These are phyloP conservation scores for Vishniacozyma victoriae DNA, from an alignment of 768 basidiomycete genomes.

Conservation along the genomic window DNA sequence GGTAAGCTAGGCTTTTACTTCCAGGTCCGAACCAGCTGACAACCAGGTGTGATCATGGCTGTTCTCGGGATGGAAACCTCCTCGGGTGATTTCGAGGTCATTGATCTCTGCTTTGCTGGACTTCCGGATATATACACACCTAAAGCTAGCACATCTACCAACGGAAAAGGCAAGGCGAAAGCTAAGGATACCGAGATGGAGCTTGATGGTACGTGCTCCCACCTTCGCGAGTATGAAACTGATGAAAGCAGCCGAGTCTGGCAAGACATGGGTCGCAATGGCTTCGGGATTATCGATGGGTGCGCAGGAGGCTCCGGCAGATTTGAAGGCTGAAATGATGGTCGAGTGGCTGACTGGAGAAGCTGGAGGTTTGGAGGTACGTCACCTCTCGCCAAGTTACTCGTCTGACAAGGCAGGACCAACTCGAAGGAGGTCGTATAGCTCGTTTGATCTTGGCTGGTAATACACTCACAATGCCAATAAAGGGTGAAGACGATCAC, in stretches of 20 bases:
- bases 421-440: conserved; percentile 62
- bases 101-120: conserved; percentile 78
- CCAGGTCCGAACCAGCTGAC: background rate
- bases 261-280: conserved; percentile 65
- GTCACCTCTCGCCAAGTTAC: background rate
- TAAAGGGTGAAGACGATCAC: conserved; percentile 47
- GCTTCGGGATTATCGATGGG: conserved; percentile 82
- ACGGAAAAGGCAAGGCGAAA: conserved; percentile 34
- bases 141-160: conserved; percentile 8
- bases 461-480: conserved; percentile 65
- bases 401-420: conserved; percentile 50
- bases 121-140: conserved; percentile 60
- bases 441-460: conserved; percentile 84
- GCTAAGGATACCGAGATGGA: conserved; percentile 10
- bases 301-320: conserved; percentile 48
- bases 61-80: conserved; percentile 85
- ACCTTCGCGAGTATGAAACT: too few relatives aligned
- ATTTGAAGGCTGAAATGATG: conserved; percentile 74
- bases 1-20: conserved; percentile 45
- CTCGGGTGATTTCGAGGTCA: conserved; percentile 85
- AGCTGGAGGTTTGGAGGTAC: conserved; percentile 57
- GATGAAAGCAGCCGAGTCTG: conserved; percentile 1
- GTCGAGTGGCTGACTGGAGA: conserved; percentile 85
- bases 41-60: conserved; percentile 69
- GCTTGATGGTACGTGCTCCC: too few relatives aligned